These are phyloP conservation scores for Evansstolkia leycettana DNA, from an alignment of 495 filamentous ascomycete genomes.

Conservation along the genomic window DNA sequence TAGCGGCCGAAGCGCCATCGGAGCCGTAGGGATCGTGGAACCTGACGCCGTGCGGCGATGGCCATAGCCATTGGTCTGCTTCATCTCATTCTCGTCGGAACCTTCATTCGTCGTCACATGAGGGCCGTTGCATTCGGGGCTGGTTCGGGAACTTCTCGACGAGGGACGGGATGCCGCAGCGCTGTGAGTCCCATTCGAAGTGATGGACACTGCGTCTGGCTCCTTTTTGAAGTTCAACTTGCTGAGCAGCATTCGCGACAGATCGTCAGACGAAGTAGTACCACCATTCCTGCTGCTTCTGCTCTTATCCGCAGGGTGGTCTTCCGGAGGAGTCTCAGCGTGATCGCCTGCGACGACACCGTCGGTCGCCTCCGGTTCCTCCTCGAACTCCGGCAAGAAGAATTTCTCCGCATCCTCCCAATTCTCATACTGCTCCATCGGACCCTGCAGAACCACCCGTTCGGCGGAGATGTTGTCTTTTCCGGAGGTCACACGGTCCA, in stretches of 20 bases:
- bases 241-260: slow-evolving; percentile 39
- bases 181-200: slow-evolving; percentile 36
- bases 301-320: slow-evolving; percentile 5
- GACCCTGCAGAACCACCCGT: slow-evolving; percentile 40
- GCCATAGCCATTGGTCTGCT: slow-evolving; percentile 10
- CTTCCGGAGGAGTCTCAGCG: slow-evolving; percentile 9
- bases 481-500: slow-evolving; percentile 49
- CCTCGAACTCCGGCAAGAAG: slow-evolving; percentile 41
- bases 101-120: slow-evolving; percentile 16
- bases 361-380: slow-evolving; percentile 22
- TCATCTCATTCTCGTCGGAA: slow-evolving; percentile 13
- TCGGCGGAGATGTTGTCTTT: slow-evolving; percentile 36
- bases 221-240: slow-evolving; percentile 41
- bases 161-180: slow-evolving; percentile 32
- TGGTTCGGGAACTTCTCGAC: slow-evolving; percentile 38
- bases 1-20: slow-evolving; percentile 38
- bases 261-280: slow-evolving; percentile 17
- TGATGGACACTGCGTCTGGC: slow-evolving; percentile 32
- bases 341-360: slow-evolving; percentile 8
- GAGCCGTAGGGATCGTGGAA: slow-evolving; percentile 25
- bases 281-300: slow-evolving; percentile 8
- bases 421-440: slow-evolving; percentile 42
- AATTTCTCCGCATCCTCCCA: slow-evolving; percentile 55
- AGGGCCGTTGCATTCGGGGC: slow-evolving; percentile 31
- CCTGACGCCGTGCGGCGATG: slow-evolving; percentile 28